Percentiles rank a stretch among this genome's conserved stretches.
These are phyloP conservation scores for Naganishia kalamii DNA, from an alignment of 768 basidiomycete genomes.

Conservation along the genomic window DNA sequence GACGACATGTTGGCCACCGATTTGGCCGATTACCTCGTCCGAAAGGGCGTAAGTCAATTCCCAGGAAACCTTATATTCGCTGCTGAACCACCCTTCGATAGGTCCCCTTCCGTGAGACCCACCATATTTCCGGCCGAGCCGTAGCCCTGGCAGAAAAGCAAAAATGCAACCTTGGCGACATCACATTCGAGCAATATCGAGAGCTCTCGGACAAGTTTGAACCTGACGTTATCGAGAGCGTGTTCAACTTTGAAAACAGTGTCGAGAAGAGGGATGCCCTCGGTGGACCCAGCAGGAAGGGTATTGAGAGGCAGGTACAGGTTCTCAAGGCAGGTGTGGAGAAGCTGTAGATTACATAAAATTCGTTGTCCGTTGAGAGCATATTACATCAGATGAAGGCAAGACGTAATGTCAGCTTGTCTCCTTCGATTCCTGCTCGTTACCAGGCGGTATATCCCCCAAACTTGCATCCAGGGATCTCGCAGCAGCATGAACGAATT, in stretches of 20 bases:
- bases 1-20: slow-evolving; percentile 99
- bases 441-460: too few relatives aligned
- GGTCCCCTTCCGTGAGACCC: slow-evolving; percentile 98
- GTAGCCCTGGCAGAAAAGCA: slow-evolving; percentile 87
- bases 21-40: slow-evolving; percentile 94
- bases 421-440: too few relatives aligned
- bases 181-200: slow-evolving; percentile 74
- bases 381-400: too few relatives aligned
- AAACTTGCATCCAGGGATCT: too few relatives aligned
- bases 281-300: slow-evolving; percentile 78
- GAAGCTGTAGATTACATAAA: slow-evolving; percentile 17
- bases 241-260: slow-evolving; percentile 93
- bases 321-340: slow-evolving; percentile 61
- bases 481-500: too few relatives aligned
- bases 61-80: too few relatives aligned
- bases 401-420: too few relatives aligned
- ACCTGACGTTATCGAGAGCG: slow-evolving; percentile 63
- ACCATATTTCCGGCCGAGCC: slow-evolving; percentile 93
- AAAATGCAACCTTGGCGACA: slow-evolving; percentile 70
- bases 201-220: slow-evolving; percentile 67
- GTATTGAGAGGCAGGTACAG: slow-evolving; percentile 77
- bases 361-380: too few relatives aligned
- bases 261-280: slow-evolving; percentile 88
- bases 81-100: slow-evolving; percentile 39
- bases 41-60: slow-evolving; percentile 94